phyloP scores from a whole-genome alignment of 2,329 filamentous ascomycete genomes.

The Zymoseptoria crescenta region DNA sequence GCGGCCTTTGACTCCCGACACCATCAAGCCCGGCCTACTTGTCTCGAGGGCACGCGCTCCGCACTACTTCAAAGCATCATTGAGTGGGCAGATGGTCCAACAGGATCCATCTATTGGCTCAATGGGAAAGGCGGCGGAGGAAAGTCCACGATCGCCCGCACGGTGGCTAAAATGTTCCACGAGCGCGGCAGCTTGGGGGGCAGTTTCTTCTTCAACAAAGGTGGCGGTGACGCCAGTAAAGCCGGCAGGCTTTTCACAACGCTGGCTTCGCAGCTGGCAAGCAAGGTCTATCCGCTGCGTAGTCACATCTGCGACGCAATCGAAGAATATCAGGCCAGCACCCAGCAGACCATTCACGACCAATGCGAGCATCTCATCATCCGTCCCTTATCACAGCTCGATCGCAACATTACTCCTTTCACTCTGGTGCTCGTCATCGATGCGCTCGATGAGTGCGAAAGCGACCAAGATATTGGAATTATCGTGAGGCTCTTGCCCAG shows the following conservation, averaged over 20 bases:
- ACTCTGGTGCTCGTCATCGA: not conserved
- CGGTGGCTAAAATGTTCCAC: conserved; percentile 18
- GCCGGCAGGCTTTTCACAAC: not conserved
- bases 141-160: conserved; percentile 29
- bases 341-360: not conserved
- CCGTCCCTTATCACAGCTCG: not conserved
- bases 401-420: not conserved
- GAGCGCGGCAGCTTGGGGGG: conserved; percentile 7
- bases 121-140: conserved; percentile 28
- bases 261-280: not conserved
- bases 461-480: not conserved
- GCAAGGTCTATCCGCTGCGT: not conserved
- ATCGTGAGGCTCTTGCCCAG: not conserved
- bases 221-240: not conserved
- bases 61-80: conserved; percentile 20
- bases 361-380: not conserved
- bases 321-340: not conserved
- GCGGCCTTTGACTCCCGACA: not conserved
- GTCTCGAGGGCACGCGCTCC: conserved; percentile 20
- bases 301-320: not conserved
- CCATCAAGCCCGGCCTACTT: conserved; percentile 2
- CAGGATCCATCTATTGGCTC: conserved; percentile 27
- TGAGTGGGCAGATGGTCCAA: conserved; percentile 15
- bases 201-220: not conserved
- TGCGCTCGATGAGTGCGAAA: not conserved